Evolutionary conservation across 257 asterid species (phyloP), one percentile per base, ranked within the genome.

Genomic region (Anisodus acutangulus): DNA sequence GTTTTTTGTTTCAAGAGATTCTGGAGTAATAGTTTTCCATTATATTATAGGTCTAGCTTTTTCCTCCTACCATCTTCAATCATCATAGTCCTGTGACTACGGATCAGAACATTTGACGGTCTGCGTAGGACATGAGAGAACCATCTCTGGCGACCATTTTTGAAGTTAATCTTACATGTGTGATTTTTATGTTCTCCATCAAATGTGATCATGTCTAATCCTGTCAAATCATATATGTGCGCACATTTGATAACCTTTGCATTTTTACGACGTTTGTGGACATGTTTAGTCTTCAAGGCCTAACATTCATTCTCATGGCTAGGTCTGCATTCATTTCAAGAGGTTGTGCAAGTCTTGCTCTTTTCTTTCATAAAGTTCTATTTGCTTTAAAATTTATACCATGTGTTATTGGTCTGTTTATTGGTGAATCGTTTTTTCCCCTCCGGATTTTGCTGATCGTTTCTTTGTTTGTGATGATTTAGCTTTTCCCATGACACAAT

Each of bases 401-500:
- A 31, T 9, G 0, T 41, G 57, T 17, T 43, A 43, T 43, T 43
- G 57, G 41, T 43, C 79, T 3, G 79, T 22, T 70, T 43, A 22
- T 70, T 70, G 79, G 55, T 9, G 79, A 43, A 9, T 5, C 26
- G 2, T 16, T 12, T 13, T 2, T 1, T 5, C 78, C 35, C 57
- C 5, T 59, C 13, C 12, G 6, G 11, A 6, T 68, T 17, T 68
- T 68, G 37, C 6, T 45, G 58, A 26, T 70, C 54, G 45, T 10
- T 72, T n/a, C n/a, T 37, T 49, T 49, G 43, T 22, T 49, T 74
- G 35, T 74, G 62, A 11, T 49, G 60, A 49, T 74, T 49, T 74
- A 6, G 19, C 62, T 49, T 49, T 43, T 74, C 59, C 43, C 41
- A 19, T 49, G 80, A 49, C 43, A 74, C 62, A 10, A 12, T 88